phyloP scores from a whole-genome alignment of 768 basidiomycete genomes.

The Phylloporus arenicola region DNA sequence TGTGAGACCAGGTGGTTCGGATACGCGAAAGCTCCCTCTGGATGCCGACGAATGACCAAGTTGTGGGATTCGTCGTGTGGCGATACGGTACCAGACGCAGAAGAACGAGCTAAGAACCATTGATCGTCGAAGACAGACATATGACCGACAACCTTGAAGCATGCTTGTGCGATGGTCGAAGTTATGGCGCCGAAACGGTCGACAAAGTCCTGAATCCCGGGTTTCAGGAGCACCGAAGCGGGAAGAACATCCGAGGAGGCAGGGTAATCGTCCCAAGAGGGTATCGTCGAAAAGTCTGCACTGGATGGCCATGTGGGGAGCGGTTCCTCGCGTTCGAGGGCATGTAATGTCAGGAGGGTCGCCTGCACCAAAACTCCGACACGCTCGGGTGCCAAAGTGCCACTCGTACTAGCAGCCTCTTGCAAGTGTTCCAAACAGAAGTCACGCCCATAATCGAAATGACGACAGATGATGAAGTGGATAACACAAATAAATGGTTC shows the following conservation, averaged over 20 bases:
- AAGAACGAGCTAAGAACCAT: conserved; percentile 58
- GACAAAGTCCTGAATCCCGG: conserved; percentile 68
- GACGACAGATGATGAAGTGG: conserved; percentile 78
- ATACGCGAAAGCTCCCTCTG: conserved; percentile 62
- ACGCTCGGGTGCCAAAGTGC: conserved; percentile 62
- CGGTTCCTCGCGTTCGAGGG: conserved; percentile 64
- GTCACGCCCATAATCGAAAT: conserved; percentile 82
- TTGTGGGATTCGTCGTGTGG: conserved; percentile 68
- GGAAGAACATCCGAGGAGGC: conserved; percentile 63
- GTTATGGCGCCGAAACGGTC: conserved; percentile 58
- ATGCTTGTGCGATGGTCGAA: conserved; percentile 50
- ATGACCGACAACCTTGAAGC: conserved; percentile 58
- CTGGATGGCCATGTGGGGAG: conserved; percentile 77
- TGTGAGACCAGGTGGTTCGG: conserved; percentile 53
- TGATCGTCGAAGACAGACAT: conserved; percentile 87
- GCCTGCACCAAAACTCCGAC: conserved; percentile 73
- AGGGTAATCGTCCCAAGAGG: conserved; percentile 60
- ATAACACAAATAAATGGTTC: conserved; percentile 74
- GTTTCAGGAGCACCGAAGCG: conserved; percentile 48
- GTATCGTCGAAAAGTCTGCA: conserved; percentile 55
- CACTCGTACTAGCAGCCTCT: conserved; percentile 47
- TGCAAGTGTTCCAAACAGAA: conserved; percentile 77
- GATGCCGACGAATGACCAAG: conserved; percentile 61
- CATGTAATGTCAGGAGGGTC: conserved; percentile 62
- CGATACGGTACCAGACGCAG: conserved; percentile 31